Evolutionary conservation across 176 grass and related monocot species (phyloP).

Genomic region (Tillandsia fasciculata): DNA sequence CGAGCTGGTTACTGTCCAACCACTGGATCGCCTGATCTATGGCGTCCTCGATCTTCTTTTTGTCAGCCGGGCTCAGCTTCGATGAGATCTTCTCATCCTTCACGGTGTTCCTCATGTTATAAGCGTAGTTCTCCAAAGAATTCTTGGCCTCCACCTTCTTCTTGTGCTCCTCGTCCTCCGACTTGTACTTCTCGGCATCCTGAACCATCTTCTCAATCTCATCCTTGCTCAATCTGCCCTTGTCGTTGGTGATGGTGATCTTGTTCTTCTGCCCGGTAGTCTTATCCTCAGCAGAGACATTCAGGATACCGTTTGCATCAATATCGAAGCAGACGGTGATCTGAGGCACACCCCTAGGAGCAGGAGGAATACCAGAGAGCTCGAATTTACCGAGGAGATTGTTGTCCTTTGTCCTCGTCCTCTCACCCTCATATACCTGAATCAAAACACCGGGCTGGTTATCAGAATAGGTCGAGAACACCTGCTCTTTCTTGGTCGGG

Average conservation of each 20-base stretch:
- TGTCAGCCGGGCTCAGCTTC: neutral
- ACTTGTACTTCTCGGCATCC: slow-evolving; percentile 10
- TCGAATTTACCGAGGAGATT: slow-evolving; percentile 11
- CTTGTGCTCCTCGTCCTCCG: slow-evolving; percentile 13
- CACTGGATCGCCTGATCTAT: slow-evolving; percentile 5
- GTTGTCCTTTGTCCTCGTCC: slow-evolving; percentile 2
- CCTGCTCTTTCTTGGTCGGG: neutral
- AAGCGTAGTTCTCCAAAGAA: neutral
- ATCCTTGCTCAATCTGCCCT: slow-evolving; percentile 15
- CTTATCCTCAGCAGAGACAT: slow-evolving; percentile 13
- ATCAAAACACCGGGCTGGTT: slow-evolving; percentile 14
- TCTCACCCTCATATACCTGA: slow-evolving; percentile 17
- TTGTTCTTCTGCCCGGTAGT: slow-evolving; percentile 9
- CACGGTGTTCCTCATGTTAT: slow-evolving; percentile 8
- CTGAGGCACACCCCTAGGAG: too few species aligned
- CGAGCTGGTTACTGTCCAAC: neutral
- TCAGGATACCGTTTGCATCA: neutral
- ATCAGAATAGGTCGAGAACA: neutral
- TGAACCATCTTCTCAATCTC: slow-evolving; percentile 17
- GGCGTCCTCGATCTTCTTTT: slow-evolving; percentile 3
- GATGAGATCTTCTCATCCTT: slow-evolving; percentile 1
- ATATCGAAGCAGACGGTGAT: too few species aligned
- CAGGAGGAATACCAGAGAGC: too few species aligned
- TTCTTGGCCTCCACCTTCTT: slow-evolving; percentile 16
- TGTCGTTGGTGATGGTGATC: neutral